Conservation (phyloP, 1,284 basidiomycete species). For the Cutaneotrichosporon sp. region DNA sequence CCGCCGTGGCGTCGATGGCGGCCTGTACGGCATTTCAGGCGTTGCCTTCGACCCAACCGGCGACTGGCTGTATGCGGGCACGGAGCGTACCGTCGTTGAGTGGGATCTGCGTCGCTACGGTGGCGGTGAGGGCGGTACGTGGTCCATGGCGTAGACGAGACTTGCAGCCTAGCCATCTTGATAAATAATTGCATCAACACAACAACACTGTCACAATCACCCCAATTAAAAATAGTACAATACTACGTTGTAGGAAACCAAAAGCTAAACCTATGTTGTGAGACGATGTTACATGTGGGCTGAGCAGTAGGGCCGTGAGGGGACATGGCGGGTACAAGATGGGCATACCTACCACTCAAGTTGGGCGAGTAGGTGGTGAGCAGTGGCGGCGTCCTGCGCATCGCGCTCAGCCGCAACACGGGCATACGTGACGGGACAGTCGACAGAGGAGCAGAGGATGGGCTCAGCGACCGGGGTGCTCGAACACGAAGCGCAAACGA, state of each 20-base stretch:
- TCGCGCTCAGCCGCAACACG: conserved; percentile 63
- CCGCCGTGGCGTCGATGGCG: conserved; percentile 29
- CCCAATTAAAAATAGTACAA: neutral
- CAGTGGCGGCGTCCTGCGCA: conserved; percentile 46
- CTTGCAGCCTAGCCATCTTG: neutral
- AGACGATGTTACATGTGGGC: neutral
- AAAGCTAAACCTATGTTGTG: neutral
- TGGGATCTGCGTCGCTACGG: conserved; percentile 44
- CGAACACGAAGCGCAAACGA: conserved; percentile 67
- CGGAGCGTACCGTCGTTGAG: conserved; percentile 47
- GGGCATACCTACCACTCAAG: conserved; percentile 15
- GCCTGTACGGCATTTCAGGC: conserved; percentile 41
- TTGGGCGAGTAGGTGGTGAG: conserved; percentile 22
- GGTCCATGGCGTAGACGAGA: conserved; percentile 32
- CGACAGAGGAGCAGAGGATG: conserved; percentile 70
- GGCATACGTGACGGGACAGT: conserved; percentile 76
- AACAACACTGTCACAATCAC: neutral
- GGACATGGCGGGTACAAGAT: too few species aligned
- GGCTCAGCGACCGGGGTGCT: conserved; percentile 57
- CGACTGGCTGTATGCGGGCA: conserved; percentile 47
- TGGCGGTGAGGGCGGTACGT: conserved; percentile 34
- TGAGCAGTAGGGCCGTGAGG: too few species aligned
- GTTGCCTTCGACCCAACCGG: conserved; percentile 46
- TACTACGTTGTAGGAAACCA: conserved; percentile 2
- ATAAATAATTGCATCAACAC: neutral